Base-by-base conservation (phyloP, 352 stramenopile species). In the Lagenidium giganteum region DNA sequence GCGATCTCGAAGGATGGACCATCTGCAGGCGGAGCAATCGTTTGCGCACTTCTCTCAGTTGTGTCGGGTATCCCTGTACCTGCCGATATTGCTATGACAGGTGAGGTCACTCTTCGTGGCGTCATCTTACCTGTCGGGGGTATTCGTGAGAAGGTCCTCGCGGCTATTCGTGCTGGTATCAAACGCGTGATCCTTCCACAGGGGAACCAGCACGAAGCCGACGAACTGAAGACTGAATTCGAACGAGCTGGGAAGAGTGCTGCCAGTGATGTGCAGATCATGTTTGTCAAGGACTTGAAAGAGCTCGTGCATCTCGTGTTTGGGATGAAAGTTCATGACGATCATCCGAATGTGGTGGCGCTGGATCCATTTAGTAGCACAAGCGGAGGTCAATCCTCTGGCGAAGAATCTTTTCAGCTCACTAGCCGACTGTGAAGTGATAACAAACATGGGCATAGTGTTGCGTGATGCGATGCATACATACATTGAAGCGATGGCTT, bases 51-150 rank as follows among this genome's bases (percentile, higher is more conserved):
- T 31, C 47, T 95, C 4, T 95, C 83, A 3, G 77, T 89, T 17
- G 62, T 88, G 30, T 73, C 67, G 8, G 63, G 67, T 30, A 49
- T 85, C 6, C 45, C 67, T 4, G 78, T 96, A 40, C 77, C 77
- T 20, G 51, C 82, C 1, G 84, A 94, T 45, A 76, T 94, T 17
- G 78, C 83, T 11, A 95, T 95, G 81, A 96, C 85, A 8, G 87
- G 87, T 23, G 83, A 96, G 53, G 88, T 96, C 38, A 93, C 79
- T 1, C 51, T 96, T 8, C 75, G 76, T 16, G 87, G 86, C 21
- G 72, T 93, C 18, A 87, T 96, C 44, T 50, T 96, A n/a, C 84
- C 87, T 2, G 82, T 96, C 26, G 84, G 86, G n/a, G 87, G 86
- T 16, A 88, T 96, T 36, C 84, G 87, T 16, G 84, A 96, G 43